These are phyloP conservation scores for Colletotrichum musicola DNA, from an alignment of 2,329 filamentous ascomycete species.

Conservation along the genomic window DNA sequence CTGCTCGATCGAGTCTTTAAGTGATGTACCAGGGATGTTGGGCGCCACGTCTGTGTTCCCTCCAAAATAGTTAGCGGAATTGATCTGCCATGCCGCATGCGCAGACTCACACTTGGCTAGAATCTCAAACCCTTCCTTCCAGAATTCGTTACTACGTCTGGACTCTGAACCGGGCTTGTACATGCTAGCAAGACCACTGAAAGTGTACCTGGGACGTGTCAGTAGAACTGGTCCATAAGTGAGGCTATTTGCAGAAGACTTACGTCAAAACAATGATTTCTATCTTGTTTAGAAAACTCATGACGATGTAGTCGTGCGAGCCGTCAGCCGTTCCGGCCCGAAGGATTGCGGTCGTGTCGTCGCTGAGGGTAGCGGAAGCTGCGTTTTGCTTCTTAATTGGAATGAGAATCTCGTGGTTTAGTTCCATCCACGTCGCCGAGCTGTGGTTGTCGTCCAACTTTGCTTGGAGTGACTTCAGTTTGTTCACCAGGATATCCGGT, in stretches of 20 bases:
- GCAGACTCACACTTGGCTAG: constrained; percentile 60
- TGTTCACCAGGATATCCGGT: constrained; percentile 67
- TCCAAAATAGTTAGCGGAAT: constrained; percentile 16
- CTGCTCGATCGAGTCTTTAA: constrained; percentile 69
- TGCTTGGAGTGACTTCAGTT: constrained; percentile 72
- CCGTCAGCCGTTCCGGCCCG: constrained; percentile 59
- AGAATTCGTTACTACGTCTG: constrained; percentile 50
- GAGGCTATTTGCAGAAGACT: constrained; percentile 43
- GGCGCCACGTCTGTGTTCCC: constrained; percentile 44
- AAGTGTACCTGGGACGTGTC: constrained; percentile 60
- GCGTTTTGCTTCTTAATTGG: constrained; percentile 66
- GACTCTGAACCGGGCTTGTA: constrained; percentile 50
- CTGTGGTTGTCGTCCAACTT: constrained; percentile 69
- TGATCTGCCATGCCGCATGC: too few species aligned
- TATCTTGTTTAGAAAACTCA: constrained; percentile 72
- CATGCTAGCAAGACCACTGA: constrained; percentile 64
- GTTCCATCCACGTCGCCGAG: constrained; percentile 58
- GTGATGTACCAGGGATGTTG: constrained; percentile 60
- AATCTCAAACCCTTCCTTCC: constrained; percentile 58
- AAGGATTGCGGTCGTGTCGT: constrained; percentile 68
- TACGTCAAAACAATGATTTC: constrained; percentile 69
- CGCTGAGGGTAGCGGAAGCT: constrained; percentile 64
- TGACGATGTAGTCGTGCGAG: constrained; percentile 66
- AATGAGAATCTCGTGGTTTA: constrained; percentile 64
- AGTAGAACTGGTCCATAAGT: constrained; percentile 23